Evolutionary conservation across 1,284 basidiomycete genomes (phyloP).

Genomic region (Trametes versicolor): DNA sequence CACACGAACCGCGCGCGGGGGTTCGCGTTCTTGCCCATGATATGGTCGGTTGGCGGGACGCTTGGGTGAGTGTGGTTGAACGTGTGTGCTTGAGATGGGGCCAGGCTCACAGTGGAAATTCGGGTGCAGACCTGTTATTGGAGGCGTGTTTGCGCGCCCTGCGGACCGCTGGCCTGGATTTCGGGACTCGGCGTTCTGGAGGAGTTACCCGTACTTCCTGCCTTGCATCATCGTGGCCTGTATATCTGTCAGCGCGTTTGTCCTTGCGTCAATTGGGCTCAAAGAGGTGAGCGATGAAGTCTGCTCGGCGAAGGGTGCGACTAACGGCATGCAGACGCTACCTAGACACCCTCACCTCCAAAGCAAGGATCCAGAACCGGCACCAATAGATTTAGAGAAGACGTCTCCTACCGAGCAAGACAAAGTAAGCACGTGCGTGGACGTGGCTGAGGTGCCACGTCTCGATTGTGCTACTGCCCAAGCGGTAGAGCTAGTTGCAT

Average conservation of each 20-base stretch:
- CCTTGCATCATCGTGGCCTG: constrained; percentile 69
- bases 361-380: neutral
- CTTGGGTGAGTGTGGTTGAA: constrained; percentile 49
- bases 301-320: neutral
- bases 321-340: constrained; percentile 6
- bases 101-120: neutral
- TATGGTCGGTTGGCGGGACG: constrained; percentile 54
- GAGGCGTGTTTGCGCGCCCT: constrained; percentile 71
- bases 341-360: constrained; percentile 7
- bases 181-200: constrained; percentile 65
- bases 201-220: constrained; percentile 74
- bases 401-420: neutral
- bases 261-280: constrained; percentile 60
- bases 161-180: constrained; percentile 72
- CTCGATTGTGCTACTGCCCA: neutral
- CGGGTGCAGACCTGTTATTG: constrained; percentile 66
- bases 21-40: constrained; percentile 72
- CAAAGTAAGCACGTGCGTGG: neutral
- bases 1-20: constrained; percentile 69
- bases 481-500: neutral
- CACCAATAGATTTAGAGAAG: constrained; percentile 7
- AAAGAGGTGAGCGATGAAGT: constrained; percentile 58
- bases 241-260: constrained; percentile 58
- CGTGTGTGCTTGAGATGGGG: neutral
- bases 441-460: neutral